Percentiles rank a stretch among this genome's conserved stretches.
phyloP scores from a whole-genome alignment of 805 yeast genomes.

The Diddensiella santjacobensis region DNA sequence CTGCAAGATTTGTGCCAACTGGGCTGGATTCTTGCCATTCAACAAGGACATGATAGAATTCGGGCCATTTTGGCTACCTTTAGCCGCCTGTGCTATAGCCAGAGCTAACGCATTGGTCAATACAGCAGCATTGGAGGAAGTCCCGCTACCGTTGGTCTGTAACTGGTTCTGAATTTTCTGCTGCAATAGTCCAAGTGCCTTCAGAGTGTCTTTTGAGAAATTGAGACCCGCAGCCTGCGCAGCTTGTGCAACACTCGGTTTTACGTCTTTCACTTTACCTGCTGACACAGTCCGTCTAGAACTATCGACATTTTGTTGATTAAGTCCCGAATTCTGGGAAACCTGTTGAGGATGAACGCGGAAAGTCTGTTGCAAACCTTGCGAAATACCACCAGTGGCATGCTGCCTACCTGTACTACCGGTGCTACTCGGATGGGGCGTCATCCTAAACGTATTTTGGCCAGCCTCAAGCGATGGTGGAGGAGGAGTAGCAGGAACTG shows the following conservation, averaged over 20 bases:
- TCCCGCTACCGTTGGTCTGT: slow-evolving; percentile 71
- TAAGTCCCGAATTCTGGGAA: background rate
- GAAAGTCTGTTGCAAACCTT: slow-evolving; percentile 11
- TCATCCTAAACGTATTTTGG: slow-evolving; percentile 19
- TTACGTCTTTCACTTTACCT: background rate
- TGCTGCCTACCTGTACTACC: too few species aligned
- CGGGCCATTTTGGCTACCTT: slow-evolving; percentile 40
- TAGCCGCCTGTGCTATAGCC: slow-evolving; percentile 88
- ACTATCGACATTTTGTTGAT: too few species aligned
- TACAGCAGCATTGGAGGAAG: slow-evolving; percentile 77
- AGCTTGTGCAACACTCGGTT: slow-evolving; percentile 11
- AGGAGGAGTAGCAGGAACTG: slow-evolving; percentile 11
- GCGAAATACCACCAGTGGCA: slow-evolving; percentile 7
- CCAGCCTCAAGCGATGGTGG: slow-evolving; percentile 30
- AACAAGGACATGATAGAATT: slow-evolving; percentile 23
- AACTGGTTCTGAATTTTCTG: slow-evolving; percentile 79
- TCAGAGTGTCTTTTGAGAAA: slow-evolving; percentile 57
- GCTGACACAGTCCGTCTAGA: background rate
- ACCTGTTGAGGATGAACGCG: slow-evolving; percentile 17
- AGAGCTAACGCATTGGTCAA: slow-evolving; percentile 89
- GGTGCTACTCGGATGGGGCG: slow-evolving; percentile 1
- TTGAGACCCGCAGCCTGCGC: slow-evolving; percentile 19
- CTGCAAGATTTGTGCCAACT: slow-evolving; percentile 23
- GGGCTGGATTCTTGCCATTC: slow-evolving; percentile 26
- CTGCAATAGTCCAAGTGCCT: slow-evolving; percentile 77